phyloP scores from a whole-genome alignment of 1,284 basidiomycete species.

The Grifola frondosa region DNA sequence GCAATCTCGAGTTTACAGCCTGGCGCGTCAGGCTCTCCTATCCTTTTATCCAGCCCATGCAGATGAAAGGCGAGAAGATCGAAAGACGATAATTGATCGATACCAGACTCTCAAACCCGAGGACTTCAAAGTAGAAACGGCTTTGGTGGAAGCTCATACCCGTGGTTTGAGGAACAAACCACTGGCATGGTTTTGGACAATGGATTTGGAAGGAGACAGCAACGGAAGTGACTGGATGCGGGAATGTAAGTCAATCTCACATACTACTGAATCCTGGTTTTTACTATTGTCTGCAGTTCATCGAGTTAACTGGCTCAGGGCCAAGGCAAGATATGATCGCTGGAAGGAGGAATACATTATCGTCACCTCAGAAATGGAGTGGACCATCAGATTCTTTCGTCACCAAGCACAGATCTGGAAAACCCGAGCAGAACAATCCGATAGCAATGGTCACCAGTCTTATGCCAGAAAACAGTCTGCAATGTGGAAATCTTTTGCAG shows the following conservation, averaged over 20 bases:
- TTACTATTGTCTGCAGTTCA: neutral
- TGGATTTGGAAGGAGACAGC: neutral
- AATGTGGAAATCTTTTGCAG: no score
- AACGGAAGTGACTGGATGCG: neutral
- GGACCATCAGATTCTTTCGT: no score
- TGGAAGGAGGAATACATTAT: neutral
- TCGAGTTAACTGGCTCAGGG: neutral
- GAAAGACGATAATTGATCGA: neutral
- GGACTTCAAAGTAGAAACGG: neutral
- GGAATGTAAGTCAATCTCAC: neutral
- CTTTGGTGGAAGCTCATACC: neutral
- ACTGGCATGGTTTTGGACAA: slow-evolving; percentile 2
- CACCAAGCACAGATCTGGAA: no score
- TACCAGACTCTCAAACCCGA: neutral
- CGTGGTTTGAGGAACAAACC: neutral
- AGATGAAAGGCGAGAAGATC: neutral
- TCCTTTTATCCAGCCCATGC: no score
- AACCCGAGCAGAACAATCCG: no score
- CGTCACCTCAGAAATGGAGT: slow-evolving; percentile 3
- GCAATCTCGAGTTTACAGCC: neutral
- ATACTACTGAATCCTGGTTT: no score
- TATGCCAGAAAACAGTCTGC: no score
- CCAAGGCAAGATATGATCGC: neutral
- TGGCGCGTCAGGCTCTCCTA: no score
- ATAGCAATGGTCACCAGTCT: no score